A percentile compares a stretch with the other conserved stretches of the same genome.
These are phyloP conservation scores for Metarhizium guizhouense DNA, from an alignment of 2,329 filamentous ascomycete species.

Conservation along the genomic window DNA sequence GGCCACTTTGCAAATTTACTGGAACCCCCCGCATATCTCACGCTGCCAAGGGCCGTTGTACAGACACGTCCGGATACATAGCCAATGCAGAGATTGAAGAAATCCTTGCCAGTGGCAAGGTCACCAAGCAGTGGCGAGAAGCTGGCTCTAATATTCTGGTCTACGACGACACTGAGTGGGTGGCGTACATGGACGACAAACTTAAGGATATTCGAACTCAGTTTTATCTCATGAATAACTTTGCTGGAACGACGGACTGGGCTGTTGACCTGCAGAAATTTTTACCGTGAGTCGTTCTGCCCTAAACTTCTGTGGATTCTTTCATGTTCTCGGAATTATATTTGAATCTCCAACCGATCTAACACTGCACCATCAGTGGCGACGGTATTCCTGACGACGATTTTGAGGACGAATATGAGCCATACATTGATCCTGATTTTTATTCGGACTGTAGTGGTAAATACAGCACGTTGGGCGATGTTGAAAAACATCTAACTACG, in stretches of 20 bases:
- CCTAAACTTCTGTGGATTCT: no score
- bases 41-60: constrained; percentile 18
- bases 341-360: no score
- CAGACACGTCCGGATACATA: constrained; percentile 19
- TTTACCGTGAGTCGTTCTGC: no score
- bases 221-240: background rate
- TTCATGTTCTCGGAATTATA: no score
- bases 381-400: no score
- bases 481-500: no score
- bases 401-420: no score
- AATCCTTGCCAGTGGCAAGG: constrained; percentile 7
- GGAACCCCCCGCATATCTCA: constrained; percentile 12
- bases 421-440: no score
- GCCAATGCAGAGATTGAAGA: constrained; percentile 19
- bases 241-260: background rate
- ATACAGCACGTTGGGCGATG: no score
- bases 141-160: constrained; percentile 10
- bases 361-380: no score
- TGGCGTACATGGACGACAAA: constrained; percentile 1
- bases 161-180: constrained; percentile 12
- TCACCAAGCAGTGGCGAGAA: background rate
- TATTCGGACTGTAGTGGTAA: no score
- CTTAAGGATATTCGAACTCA: background rate
- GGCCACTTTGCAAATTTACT: constrained; percentile 15
- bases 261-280: background rate